phyloP scores from a whole-genome alignment of 108 stramenopile genomes.

The Craspedostauros australis region DNA sequence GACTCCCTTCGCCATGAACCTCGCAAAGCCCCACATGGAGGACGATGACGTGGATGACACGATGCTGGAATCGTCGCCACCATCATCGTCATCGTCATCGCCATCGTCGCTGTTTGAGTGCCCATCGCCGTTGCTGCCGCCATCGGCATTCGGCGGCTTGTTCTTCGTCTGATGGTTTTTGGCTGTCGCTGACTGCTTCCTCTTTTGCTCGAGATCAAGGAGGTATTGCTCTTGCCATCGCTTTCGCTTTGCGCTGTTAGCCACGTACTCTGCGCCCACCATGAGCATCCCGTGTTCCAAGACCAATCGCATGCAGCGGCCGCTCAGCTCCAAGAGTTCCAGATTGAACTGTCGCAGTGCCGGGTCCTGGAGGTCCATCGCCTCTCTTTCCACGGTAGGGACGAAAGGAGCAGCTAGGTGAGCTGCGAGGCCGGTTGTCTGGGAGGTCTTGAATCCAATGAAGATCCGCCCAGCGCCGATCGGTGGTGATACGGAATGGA shows the following conservation, averaged over 20 bases:
- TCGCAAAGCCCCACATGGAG: constrained; percentile 63
- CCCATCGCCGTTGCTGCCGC: neutral
- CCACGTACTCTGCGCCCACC: constrained; percentile 40
- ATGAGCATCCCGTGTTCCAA: constrained; percentile 58
- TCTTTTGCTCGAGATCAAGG: too few species aligned
- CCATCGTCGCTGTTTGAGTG: constrained; percentile 3
- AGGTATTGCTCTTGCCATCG: too few species aligned
- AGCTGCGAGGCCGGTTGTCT: constrained; percentile 73
- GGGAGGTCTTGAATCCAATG: constrained; percentile 76
- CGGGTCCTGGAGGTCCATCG: constrained; percentile 73
- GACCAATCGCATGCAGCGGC: constrained; percentile 51
- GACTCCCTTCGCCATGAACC: constrained; percentile 72
- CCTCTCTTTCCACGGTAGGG: constrained; percentile 80
- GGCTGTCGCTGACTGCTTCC: too few species aligned
- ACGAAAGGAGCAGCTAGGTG: constrained; percentile 74
- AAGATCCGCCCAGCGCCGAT: constrained; percentile 60
- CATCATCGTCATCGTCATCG: constrained; percentile 7
- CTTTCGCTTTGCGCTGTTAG: too few species aligned
- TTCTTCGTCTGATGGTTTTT: neutral
- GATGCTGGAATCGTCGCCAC: constrained; percentile 9
- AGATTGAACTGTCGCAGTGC: constrained; percentile 60
- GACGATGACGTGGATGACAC: constrained; percentile 19
- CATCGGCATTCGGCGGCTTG: neutral
- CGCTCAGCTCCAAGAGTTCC: constrained; percentile 59
- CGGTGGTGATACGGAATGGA: constrained; percentile 56